Evolutionary conservation across 495 filamentous ascomycete species (phyloP), one percentile per base, ranked within the genome.

Genomic region (Xylaria telfairii): DNA sequence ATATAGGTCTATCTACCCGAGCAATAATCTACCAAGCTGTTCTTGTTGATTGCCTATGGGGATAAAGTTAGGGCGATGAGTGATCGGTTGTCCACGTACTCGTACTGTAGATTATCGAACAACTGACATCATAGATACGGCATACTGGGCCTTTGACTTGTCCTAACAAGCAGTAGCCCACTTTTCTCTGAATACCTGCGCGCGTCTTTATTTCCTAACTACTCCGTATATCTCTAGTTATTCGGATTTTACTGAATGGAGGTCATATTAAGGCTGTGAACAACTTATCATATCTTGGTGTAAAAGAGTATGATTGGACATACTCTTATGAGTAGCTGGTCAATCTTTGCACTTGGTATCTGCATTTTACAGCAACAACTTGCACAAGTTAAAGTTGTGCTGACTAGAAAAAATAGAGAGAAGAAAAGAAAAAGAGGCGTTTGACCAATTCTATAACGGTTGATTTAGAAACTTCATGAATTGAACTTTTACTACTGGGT

Each of bases 41-140:
- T 26, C 21, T 26, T 51, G 21, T 51, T 21, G 47, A 4, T 7
- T 28, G n/a, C 12, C 10, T 49, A 2, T 49, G 12, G n/a, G n/a
- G n/a, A n/a, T n/a, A n/a, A n/a, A n/a, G 47, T 8, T 49, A 17
- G 24, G n/a, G 7, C 21, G 13, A 2, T 3, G 26, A n/a, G 51
- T 30, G 5, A 30, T 10, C 24, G 21, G 21, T 26, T 15, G 24
- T 51, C 47, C 21, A 41, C 4, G 5, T 41, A 12, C 24, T 51
- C n/a, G 10, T 24, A 51, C 47, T 24, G 24, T 42, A 26, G 7
- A 1, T 63, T 46, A 42, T 46, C 26, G 44, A 51, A 8, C 17
- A 34, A 65, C 26, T 65, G 62, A 65, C 62, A 65, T 65, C 62
- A 65, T 65, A 66, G 24, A 65, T 37, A n/a, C 56, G 28, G 17